Evolutionary conservation across 139 green algal genomes (phyloP).

Genomic region (Chlorella vulgaris): DNA sequence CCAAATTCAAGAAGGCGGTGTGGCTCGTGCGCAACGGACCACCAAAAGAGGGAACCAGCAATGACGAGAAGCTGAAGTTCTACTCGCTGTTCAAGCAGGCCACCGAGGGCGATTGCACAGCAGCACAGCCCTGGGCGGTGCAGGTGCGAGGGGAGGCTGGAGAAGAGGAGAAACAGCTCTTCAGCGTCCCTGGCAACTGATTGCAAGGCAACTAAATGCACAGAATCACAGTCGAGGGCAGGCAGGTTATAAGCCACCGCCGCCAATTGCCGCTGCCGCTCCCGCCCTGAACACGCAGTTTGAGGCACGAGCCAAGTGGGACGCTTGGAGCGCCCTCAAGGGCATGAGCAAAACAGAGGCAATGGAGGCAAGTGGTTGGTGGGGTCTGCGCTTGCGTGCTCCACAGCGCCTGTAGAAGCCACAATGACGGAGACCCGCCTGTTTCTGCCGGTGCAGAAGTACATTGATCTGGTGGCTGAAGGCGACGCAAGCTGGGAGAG

Average conservation of each 20-base stretch:
- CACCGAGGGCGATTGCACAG: conserved; percentile 66
- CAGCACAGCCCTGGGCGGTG: conserved; percentile 61
- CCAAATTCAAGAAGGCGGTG: conserved; percentile 66
- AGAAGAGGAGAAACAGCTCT: background rate
- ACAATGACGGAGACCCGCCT: too few species aligned
- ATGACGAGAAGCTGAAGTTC: conserved; percentile 67
- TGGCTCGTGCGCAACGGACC: conserved; percentile 74
- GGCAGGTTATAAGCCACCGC: too few species aligned
- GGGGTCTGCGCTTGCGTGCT: background rate
- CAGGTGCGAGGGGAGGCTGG: conserved; percentile 16
- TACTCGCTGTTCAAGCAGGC: conserved; percentile 75
- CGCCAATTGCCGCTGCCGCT: background rate
- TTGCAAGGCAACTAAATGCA: background rate
- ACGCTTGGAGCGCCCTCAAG: conserved; percentile 75
- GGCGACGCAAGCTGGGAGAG: conserved; percentile 65
- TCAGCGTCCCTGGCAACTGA: background rate
- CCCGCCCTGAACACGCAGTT: conserved; percentile 31
- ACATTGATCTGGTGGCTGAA: conserved; percentile 65
- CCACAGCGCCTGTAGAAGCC: too few species aligned
- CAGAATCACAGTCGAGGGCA: background rate
- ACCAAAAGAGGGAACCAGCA: conserved; percentile 49
- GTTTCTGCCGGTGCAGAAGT: conserved; percentile 62
- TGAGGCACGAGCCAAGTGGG: conserved; percentile 73
- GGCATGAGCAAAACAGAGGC: conserved; percentile 75
- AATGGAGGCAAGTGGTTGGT: conserved; percentile 48